phyloP scores from a whole-genome alignment of 1,139 yeast genomes.

The Candida sp. region DNA sequence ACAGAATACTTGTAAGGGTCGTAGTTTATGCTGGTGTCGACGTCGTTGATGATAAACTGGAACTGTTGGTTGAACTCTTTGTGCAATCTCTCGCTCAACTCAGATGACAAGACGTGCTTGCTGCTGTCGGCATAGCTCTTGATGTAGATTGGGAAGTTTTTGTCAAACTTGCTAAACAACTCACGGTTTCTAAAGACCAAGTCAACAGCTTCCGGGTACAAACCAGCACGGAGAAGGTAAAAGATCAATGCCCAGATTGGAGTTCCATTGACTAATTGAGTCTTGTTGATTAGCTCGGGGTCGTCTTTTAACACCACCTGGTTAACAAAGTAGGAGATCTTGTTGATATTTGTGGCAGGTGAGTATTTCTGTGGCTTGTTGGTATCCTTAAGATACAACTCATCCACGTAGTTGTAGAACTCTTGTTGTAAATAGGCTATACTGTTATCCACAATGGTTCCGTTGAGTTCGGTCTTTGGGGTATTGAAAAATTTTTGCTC shows the following conservation, averaged over 20 bases:
- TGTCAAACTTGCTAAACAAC: constrained; percentile 79
- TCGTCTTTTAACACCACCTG: constrained; percentile 47
- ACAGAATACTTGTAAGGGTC: constrained; percentile 94
- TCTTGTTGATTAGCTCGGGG: constrained; percentile 34
- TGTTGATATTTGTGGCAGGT: constrained; percentile 73
- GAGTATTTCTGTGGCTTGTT: constrained; percentile 47
- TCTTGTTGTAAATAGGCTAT: constrained; percentile 72
- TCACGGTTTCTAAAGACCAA: constrained; percentile 42
- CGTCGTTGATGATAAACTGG: constrained; percentile 58
- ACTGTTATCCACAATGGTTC: constrained; percentile 59
- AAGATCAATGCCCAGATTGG: constrained; percentile 95
- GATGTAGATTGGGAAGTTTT: constrained; percentile 81
- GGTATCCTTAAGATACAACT: constrained; percentile 64
- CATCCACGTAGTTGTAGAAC: constrained; percentile 76
- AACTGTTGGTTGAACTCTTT: constrained; percentile 88
- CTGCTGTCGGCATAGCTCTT: constrained; percentile 71
- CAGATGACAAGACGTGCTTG: constrained; percentile 58
- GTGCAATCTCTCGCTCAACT: constrained; percentile 71
- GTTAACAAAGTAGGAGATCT: constrained; percentile 70
- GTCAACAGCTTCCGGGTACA: constrained; percentile 72
- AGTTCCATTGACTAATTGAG: constrained; percentile 66
- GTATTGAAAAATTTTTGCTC: constrained; percentile 52
- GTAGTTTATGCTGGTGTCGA: constrained; percentile 54
- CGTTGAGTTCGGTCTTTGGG: constrained; percentile 42
- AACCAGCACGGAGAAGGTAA: constrained; percentile 85